Conservation (phyloP, 306 rosid genomes). For the Cicer cuneatum region DNA sequence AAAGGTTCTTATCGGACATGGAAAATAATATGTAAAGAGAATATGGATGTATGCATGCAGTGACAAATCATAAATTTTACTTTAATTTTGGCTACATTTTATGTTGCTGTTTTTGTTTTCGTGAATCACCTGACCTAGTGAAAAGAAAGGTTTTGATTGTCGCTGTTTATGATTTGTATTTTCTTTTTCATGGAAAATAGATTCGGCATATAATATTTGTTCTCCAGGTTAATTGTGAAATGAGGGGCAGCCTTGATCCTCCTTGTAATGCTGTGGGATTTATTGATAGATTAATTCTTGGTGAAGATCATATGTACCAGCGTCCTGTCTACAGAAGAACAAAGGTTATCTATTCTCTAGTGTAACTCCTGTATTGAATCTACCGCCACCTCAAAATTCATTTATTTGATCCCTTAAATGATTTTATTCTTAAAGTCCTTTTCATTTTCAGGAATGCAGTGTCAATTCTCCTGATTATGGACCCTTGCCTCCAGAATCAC, state of each 20-base stretch:
- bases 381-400: slow-evolving; percentile 11
- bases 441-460: slow-evolving; percentile 71
- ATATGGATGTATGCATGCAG: not conserved
- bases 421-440: slow-evolving; percentile 37
- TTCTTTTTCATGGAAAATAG: slow-evolving; percentile 29
- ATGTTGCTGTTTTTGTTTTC: slow-evolving; percentile 6
- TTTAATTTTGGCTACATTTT: not conserved
- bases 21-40: slow-evolving; percentile 30
- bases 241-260: slow-evolving; percentile 81
- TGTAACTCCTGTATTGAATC: slow-evolving; percentile 42
- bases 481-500: slow-evolving; percentile 72
- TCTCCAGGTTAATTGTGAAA: slow-evolving; percentile 69
- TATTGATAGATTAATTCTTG: slow-evolving; percentile 71
- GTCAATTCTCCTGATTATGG: slow-evolving; percentile 80
- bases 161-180: slow-evolving; percentile 15
- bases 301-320: slow-evolving; percentile 73
- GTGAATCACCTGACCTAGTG: not conserved
- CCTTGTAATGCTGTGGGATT: slow-evolving; percentile 80
- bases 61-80: slow-evolving; percentile 7
- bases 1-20: not conserved
- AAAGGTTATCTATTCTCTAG: slow-evolving; percentile 54
- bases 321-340: slow-evolving; percentile 81
- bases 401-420: slow-evolving; percentile 36
- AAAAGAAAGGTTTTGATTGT: not conserved
- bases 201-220: slow-evolving; percentile 24